A percentile compares a stretch with the other conserved stretches of the same genome.
phyloP scores from a whole-genome alignment of 2,329 filamentous ascomycete genomes.

The Pyrenophora tritici-repentis region DNA sequence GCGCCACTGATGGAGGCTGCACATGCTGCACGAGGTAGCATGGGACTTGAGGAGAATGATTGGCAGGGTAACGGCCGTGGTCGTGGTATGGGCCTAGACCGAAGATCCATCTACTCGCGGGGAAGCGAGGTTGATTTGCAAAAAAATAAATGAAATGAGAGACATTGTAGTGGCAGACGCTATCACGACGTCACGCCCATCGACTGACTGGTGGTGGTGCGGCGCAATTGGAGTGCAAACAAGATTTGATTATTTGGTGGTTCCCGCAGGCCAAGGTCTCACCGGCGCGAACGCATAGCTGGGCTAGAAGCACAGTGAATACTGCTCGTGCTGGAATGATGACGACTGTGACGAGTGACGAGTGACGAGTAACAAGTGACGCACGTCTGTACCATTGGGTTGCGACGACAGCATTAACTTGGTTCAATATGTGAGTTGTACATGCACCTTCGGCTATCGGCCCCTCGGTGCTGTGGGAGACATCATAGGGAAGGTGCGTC shows the following conservation, averaged over 20 bases:
- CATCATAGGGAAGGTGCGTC: slow-evolving; percentile 22
- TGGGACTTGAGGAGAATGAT: neutral
- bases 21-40: neutral
- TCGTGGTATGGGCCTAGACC: slow-evolving; percentile 5
- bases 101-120: slow-evolving; percentile 8
- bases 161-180: slow-evolving; percentile 8
- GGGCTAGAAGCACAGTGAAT: neutral
- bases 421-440: slow-evolving; percentile 22
- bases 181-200: slow-evolving; percentile 18
- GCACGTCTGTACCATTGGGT: neutral
- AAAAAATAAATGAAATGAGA: slow-evolving; percentile 19
- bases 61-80: neutral
- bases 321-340: neutral
- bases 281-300: slow-evolving; percentile 4
- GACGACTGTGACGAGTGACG: neutral
- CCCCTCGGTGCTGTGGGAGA: slow-evolving; percentile 14
- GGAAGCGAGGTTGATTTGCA: slow-evolving; percentile 12
- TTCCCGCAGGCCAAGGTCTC: slow-evolving; percentile 2
- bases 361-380: neutral
- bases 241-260: slow-evolving; percentile 25
- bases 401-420: neutral
- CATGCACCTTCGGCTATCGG: slow-evolving; percentile 18
- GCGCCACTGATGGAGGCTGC: slow-evolving; percentile 23
- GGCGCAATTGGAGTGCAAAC: slow-evolving; percentile 21
- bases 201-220: slow-evolving; percentile 12